These are phyloP conservation scores for Nicotiana otophora DNA, from an alignment of 257 asterid genomes.

Conservation along the genomic window DNA sequence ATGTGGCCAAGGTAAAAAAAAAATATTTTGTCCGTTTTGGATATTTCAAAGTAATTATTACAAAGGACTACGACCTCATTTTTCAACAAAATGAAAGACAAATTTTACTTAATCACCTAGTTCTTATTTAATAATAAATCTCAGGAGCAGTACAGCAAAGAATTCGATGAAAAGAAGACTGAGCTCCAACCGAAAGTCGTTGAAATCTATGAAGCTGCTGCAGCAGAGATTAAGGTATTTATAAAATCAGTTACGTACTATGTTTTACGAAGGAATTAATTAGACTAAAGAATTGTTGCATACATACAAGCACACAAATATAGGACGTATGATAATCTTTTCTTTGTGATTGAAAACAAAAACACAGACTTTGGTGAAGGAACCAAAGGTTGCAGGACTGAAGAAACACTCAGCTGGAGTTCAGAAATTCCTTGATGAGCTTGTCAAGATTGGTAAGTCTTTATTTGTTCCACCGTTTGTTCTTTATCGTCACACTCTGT, in stretches of 20 bases:
- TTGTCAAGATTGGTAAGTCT: slow-evolving; percentile 61
- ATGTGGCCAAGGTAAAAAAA: slow-evolving; percentile 58
- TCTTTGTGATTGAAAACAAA: background rate
- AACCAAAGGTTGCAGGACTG: slow-evolving; percentile 53
- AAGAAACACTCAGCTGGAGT: slow-evolving; percentile 77
- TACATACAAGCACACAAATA: background rate
- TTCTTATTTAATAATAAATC: background rate
- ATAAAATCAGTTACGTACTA: background rate
- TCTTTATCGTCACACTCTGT: no score
- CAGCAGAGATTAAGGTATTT: slow-evolving; percentile 64
- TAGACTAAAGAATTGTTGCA: background rate
- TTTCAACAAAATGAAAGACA: background rate
- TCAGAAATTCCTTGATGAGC: slow-evolving; percentile 77
- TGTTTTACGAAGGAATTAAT: background rate
- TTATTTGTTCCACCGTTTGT: no score
- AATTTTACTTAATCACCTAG: background rate
- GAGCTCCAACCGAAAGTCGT: slow-evolving; percentile 72
- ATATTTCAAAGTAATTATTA: background rate
- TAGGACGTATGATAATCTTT: background rate
- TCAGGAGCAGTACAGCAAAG: slow-evolving; percentile 57
- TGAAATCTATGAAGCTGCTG: slow-evolving; percentile 61
- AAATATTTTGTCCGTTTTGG: no score
- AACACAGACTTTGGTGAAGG: slow-evolving; percentile 52
- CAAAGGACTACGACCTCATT: background rate
- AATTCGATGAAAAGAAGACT: slow-evolving; percentile 64